Base-by-base conservation (phyloP, 148 eudicot species). In the Cornus kousa region DNA sequence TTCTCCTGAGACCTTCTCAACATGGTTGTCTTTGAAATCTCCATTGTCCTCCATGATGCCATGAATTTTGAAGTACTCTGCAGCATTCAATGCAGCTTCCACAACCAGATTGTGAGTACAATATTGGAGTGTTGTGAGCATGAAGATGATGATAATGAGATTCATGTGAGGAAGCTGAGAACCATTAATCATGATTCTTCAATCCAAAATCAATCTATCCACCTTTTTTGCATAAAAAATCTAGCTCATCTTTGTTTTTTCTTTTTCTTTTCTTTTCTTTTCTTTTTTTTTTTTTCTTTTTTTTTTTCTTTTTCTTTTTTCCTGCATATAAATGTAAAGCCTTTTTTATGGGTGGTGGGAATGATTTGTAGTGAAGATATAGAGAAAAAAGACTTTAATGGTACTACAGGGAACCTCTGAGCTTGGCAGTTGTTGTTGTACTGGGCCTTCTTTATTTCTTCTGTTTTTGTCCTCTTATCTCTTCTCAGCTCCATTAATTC, bases 321-420 rank as follows among this genome's bases (percentile, higher is more conserved):
- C 43, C 72, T 78, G 81, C 71, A 68, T 81, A 83, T 80, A 86
- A 83, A 77, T 46, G 68, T 60, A 69, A 14, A 71, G 71, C 48
- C 69, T 24, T 73, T 53, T 35, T 68, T 67, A 66, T 79, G 86
- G 88, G 82, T 74, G 70, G 82, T 67, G 80, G 68, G 55, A 48
- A 80, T 62, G 66, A 62, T 20, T 9, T 17, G 66, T 57, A 74
- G 85, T 73, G 72, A 55, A 78, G 77, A 50, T 43, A 43, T 43
- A 6, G 48, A 6, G 7, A 43, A 43, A 67, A 65, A 69, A 70
- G 88, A 84, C 98, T 96, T 96, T 85, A 96, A 86, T 93, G 99
- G 91, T 92, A 93, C 99, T 96, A 93, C 97, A 96, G 92, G 98
- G 88, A 90, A 93, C 83, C 97, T 92, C 97, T 92, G 97, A 85